Conservation (phyloP, 176 grass and related monocot genomes). For the Puccinellia tenuiflora region DNA sequence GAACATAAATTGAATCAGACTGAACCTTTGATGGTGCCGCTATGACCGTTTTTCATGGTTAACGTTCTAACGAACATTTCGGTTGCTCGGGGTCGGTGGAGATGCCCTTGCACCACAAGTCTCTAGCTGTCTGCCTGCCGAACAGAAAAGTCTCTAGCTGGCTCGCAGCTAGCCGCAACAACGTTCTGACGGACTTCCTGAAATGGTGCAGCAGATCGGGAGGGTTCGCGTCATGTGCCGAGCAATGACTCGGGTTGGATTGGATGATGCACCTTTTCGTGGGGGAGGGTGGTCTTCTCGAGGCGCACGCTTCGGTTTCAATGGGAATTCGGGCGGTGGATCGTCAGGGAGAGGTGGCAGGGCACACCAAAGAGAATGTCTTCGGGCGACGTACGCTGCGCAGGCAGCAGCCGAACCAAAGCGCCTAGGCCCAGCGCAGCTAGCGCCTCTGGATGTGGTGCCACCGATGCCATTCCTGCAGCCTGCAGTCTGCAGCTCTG, state of each 20-base stretch:
- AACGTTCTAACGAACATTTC: too few relatives aligned
- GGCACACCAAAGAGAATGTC: constrained; percentile 53
- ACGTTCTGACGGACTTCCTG: neutral
- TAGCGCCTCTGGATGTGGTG: too few relatives aligned
- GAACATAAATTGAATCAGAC: too few relatives aligned
- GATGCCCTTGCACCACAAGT: too few relatives aligned
- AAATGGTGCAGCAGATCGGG: neutral
- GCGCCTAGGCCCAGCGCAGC: neutral
- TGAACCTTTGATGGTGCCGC: too few relatives aligned
- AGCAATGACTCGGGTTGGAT: constrained; percentile 15
- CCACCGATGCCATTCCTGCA: neutral
- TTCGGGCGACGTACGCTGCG: constrained; percentile 21
- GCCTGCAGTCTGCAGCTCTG: too few relatives aligned
- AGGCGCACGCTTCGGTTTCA: constrained; percentile 67
- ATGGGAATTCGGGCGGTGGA: constrained; percentile 38
- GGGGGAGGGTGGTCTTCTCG: constrained; percentile 60
- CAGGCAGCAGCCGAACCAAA: neutral
- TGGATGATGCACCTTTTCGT: too few relatives aligned
- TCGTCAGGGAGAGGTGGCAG: neutral
- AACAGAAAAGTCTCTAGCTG: neutral
- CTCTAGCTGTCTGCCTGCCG: too few relatives aligned
- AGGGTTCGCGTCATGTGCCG: constrained; percentile 27
- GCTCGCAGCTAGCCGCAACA: neutral
- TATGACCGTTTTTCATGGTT: too few relatives aligned
- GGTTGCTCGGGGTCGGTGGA: too few relatives aligned